Evolutionary conservation across 2,329 filamentous ascomycete genomes (phyloP), one percentile per base, ranked within the genome.

Genomic region (Exophiala bonariae): DNA sequence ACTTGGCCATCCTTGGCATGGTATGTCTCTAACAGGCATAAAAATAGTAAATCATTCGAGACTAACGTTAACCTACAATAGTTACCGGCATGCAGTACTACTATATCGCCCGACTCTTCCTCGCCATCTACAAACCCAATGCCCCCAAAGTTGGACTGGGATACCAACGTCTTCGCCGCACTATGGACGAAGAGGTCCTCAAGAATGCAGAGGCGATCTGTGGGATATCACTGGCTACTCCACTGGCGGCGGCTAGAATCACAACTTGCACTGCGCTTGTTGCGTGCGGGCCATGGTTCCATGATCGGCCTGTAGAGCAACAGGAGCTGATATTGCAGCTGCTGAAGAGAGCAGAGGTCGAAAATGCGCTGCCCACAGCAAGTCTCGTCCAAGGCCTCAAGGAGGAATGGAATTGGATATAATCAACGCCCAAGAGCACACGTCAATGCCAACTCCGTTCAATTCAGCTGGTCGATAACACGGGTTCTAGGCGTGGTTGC

Each of bases 201-300:
- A 58, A 58, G 14, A 51, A 59, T 44, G 56, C 57, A 14, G 57
- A 61, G 14, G 55, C 47, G 23, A 52, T 59, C 10, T 61, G 58
- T 44, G 59, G 59, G 18, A 57, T 59, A 38, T 58, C 58, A 16
- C 42, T 61, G 28, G 49, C 59, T 9, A 61, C 28, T 52, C 60
- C 16, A 50, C 59, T 20, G 52, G 44, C 41, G 20, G 44, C 44
- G 10, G 44, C 44, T 10, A 38, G 44, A 17, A 31, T 47, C 26
- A 47, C 44, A 19, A 38, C 44, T 13, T 41, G 44, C 22, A 47
- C 58, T n/a, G n/a, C n/a, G n/a, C n/a, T n/a, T n/a, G n/a, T n/a
- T n/a, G n/a, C n/a, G n/a, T n/a, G n/a, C n/a, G n/a, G n/a, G n/a
- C n/a, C n/a, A n/a, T n/a, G n/a, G n/a, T n/a, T n/a, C n/a, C n/a